A percentile compares a stretch with the other conserved stretches of the same genome.
These are phyloP conservation scores for Cercospora zeina DNA, from an alignment of 2,329 filamentous ascomycete genomes.

Conservation along the genomic window DNA sequence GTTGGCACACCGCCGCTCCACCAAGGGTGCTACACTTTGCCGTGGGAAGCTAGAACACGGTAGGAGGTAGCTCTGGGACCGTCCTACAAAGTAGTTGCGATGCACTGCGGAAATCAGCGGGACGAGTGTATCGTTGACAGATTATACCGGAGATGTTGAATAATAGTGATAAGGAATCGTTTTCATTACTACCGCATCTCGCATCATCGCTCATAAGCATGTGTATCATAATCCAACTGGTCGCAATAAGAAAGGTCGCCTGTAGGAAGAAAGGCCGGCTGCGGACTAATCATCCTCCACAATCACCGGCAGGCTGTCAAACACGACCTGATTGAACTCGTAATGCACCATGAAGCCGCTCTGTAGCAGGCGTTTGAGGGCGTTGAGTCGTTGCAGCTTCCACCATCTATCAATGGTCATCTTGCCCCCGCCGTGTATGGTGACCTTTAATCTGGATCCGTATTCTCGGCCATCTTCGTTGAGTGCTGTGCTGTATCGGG, in stretches of 20 bases:
- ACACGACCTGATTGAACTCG: slow-evolving; percentile 61
- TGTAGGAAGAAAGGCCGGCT: neutral
- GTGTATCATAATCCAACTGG: neutral
- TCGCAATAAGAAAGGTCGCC: neutral
- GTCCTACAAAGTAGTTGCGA: neutral
- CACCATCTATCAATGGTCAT: slow-evolving; percentile 72
- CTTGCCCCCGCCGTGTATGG: slow-evolving; percentile 57
- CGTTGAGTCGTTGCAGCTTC: slow-evolving; percentile 66
- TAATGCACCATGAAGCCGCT: slow-evolving; percentile 65
- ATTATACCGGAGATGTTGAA: neutral
- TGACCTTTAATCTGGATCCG: slow-evolving; percentile 63
- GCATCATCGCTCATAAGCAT: slow-evolving; percentile 6
- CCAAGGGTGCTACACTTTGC: slow-evolving; percentile 16
- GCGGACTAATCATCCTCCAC: slow-evolving; percentile 33
- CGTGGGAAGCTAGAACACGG: neutral
- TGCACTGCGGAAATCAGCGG: neutral
- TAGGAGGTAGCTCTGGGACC: slow-evolving; percentile 6
- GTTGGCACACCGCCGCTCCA: slow-evolving; percentile 6
- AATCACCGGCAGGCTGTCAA: slow-evolving; percentile 56
- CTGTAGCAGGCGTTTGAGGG: slow-evolving; percentile 61
- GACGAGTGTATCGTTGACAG: too few relatives aligned
- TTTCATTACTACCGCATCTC: neutral
- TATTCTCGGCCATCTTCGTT: slow-evolving; percentile 61
- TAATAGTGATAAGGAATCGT: neutral
- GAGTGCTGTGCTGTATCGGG: slow-evolving; percentile 65